Conservation (phyloP, 805 yeast genomes). For the Torulaspora gathmanii region DNA sequence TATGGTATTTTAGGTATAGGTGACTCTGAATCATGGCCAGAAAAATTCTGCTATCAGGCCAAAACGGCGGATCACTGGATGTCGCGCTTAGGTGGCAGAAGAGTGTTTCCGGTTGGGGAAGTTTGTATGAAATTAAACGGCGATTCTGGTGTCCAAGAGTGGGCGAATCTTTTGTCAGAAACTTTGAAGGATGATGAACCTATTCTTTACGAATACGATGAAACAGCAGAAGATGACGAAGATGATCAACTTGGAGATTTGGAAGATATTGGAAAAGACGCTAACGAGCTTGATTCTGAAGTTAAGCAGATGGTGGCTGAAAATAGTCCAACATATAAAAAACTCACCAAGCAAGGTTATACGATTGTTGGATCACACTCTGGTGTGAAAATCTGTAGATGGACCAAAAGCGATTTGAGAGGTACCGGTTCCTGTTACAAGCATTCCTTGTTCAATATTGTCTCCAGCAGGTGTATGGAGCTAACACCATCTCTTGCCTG, state of each 20-base stretch:
- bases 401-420: constrained; percentile 92
- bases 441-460: constrained; percentile 86
- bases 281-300: constrained; percentile 28
- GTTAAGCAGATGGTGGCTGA: constrained; percentile 83
- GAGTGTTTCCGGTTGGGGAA: constrained; percentile 78
- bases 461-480: constrained; percentile 91
- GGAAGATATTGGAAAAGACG: constrained; percentile 72
- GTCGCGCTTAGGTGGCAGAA: constrained; percentile 78
- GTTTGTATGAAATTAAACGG: constrained; percentile 74
- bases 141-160: constrained; percentile 54
- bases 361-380: constrained; percentile 91
- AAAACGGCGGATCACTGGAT: constrained; percentile 65
- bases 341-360: constrained; percentile 89
- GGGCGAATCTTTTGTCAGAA: constrained; percentile 58
- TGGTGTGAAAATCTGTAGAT: constrained; percentile 90
- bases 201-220: constrained; percentile 52
- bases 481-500: constrained; percentile 91
- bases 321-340: constrained; percentile 81
- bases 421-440: constrained; percentile 95
- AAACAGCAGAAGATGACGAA: constrained; percentile 45
- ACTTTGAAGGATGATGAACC: constrained; percentile 71
- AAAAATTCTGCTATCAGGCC: constrained; percentile 84
- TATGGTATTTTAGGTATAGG: constrained; percentile 86
- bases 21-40: constrained; percentile 80
- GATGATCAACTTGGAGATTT: constrained; percentile 60